Conservation (phyloP, 1,284 basidiomycete species). For the Boletus subluridellus region DNA sequence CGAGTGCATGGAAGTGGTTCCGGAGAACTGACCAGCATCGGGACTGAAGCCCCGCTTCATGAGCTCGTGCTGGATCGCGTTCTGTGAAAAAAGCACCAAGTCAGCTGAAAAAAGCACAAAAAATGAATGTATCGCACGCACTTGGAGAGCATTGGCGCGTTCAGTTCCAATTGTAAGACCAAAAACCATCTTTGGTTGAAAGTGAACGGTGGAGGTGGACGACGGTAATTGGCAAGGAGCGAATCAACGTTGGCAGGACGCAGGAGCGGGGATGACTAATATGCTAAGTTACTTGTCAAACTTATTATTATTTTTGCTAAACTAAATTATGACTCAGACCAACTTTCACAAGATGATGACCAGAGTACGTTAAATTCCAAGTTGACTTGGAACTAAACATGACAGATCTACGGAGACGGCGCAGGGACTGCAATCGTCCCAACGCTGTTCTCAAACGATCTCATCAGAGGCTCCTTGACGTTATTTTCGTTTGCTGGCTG, state of each 20-base stretch:
- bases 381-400: background rate
- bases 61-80: slow-evolving; percentile 79
- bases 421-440: background rate
- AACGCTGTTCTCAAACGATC: background rate
- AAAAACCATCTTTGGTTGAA: slow-evolving; percentile 54
- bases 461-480: background rate
- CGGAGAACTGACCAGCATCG: slow-evolving; percentile 61
- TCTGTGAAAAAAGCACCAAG: slow-evolving; percentile 41
- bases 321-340: background rate
- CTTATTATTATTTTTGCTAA: background rate
- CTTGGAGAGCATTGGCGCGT: slow-evolving; percentile 68
- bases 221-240: slow-evolving; percentile 30
- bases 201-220: slow-evolving; percentile 20
- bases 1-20: background rate
- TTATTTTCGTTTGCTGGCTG: background rate
- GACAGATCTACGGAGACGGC: slow-evolving; percentile 1
- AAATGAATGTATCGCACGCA: slow-evolving; percentile 32
- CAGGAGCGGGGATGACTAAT: slow-evolving; percentile 27
- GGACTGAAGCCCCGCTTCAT: slow-evolving; percentile 69
- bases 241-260: slow-evolving; percentile 23
- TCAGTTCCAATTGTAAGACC: slow-evolving; percentile 77
- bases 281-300: slow-evolving; percentile 19
- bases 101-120: slow-evolving; percentile 9
- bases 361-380: background rate
- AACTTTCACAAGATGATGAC: background rate